These are phyloP conservation scores for Thermothelomyces thermophilus DNA, from an alignment of 2,329 filamentous ascomycete genomes.

Conservation along the genomic window DNA sequence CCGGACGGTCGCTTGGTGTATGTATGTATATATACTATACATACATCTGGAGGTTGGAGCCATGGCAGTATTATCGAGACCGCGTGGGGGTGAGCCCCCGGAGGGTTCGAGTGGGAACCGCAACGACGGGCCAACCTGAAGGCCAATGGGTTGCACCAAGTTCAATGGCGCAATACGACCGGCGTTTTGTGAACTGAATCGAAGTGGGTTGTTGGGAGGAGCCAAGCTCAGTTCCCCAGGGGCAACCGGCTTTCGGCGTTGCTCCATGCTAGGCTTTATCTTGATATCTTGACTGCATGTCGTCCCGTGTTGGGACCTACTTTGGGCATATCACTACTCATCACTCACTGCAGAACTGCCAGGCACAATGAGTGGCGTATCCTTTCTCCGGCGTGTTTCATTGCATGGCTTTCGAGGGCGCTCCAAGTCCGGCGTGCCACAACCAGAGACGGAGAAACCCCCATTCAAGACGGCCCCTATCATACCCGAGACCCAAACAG, in stretches of 20 bases:
- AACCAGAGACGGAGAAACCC: neutral
- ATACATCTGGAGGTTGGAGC: too few relatives aligned
- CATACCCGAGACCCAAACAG: conserved; percentile 26
- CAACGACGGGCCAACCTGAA: neutral
- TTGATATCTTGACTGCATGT: conserved; percentile 5
- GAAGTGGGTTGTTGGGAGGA: neutral
- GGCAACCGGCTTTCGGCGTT: neutral
- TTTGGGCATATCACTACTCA: neutral
- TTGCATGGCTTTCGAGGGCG: conserved; percentile 9
- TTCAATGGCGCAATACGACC: conserved; percentile 19
- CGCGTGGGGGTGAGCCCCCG: too few relatives aligned
- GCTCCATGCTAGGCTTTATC: neutral
- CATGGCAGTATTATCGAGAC: too few relatives aligned
- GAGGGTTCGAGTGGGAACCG: too few relatives aligned
- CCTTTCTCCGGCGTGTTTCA: conserved; percentile 18
- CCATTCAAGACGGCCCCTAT: neutral
- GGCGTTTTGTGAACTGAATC: conserved; percentile 10
- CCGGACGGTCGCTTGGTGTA: neutral
- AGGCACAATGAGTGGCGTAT: conserved; percentile 7
- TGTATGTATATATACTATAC: too few relatives aligned
- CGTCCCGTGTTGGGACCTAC: neutral
- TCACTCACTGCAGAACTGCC: too few relatives aligned
- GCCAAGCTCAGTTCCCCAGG: neutral
- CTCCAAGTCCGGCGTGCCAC: neutral
- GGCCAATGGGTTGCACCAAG: conserved; percentile 10